phyloP scores from a whole-genome alignment of 495 filamentous ascomycete genomes.

The Wilcoxina mikolae region DNA sequence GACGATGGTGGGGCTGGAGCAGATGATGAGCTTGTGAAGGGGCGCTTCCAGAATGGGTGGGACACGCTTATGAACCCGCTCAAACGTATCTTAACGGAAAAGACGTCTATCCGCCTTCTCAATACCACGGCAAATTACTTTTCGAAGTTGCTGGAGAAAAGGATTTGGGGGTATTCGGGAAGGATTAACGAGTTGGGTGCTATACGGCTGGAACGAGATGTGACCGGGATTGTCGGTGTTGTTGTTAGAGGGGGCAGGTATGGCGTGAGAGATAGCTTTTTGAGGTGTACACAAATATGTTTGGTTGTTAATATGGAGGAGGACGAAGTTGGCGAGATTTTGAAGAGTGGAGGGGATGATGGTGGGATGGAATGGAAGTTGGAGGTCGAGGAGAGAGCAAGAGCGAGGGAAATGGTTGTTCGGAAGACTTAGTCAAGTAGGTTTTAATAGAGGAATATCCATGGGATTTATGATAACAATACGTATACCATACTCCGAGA shows the following conservation, averaged over 20 bases:
- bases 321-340: slow-evolving; percentile 82
- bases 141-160: slow-evolving; percentile 66
- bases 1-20: slow-evolving; percentile 25
- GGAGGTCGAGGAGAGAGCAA: slow-evolving; percentile 45
- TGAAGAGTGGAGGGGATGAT: slow-evolving; percentile 35
- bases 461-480: no score
- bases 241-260: slow-evolving; percentile 66
- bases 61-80: slow-evolving; percentile 68
- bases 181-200: slow-evolving; percentile 71
- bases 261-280: slow-evolving; percentile 65
- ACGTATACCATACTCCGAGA: no score
- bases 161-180: slow-evolving; percentile 71
- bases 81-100: slow-evolving; percentile 64
- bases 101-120: slow-evolving; percentile 55
- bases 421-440: background rate
- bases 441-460: background rate
- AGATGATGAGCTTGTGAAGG: slow-evolving; percentile 45
- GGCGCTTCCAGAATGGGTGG: slow-evolving; percentile 69
- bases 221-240: slow-evolving; percentile 60
- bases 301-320: slow-evolving; percentile 94
- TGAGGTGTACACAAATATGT: slow-evolving; percentile 64
- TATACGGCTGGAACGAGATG: slow-evolving; percentile 74
- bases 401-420: slow-evolving; percentile 46
- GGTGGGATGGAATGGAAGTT: slow-evolving; percentile 41
- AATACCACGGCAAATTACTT: slow-evolving; percentile 59